These are phyloP conservation scores for Catenaria anguillulae DNA, from an alignment of 371 early-diverging fungal genomes.

Conservation along the genomic window DNA sequence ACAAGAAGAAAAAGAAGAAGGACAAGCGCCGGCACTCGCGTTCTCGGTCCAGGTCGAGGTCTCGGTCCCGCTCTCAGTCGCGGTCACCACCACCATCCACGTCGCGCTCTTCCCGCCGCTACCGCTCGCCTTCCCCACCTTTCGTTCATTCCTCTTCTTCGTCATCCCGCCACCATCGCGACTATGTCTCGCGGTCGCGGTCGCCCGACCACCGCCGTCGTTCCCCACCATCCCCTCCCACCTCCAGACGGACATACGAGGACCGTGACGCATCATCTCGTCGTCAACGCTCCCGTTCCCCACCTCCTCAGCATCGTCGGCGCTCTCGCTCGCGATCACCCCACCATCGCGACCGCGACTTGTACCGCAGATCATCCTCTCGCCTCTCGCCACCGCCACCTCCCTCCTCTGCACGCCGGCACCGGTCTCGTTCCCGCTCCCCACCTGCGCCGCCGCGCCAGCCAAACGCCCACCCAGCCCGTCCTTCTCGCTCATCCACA, in stretches of 20 bases:
- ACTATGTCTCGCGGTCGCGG: neutral
- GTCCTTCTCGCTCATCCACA: neutral
- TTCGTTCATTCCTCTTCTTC: neutral
- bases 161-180: neutral
- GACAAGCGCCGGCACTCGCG: slow-evolving; percentile 21
- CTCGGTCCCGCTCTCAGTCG: neutral
- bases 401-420: too few relatives aligned
- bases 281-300: too few relatives aligned
- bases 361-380: neutral
- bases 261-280: too few relatives aligned
- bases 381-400: too few relatives aligned
- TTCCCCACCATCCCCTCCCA: too few relatives aligned
- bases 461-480: neutral
- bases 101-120: neutral
- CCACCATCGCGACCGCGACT: neutral
- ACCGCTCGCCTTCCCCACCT: neutral
- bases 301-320: neutral
- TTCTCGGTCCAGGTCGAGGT: neutral
- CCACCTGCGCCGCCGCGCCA: neutral
- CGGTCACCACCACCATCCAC: neutral
- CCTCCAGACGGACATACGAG: too few relatives aligned
- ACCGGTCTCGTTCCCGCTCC: neutral
- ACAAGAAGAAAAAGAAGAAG: slow-evolving; percentile 27
- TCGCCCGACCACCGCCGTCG: too few relatives aligned
- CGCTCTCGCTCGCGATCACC: neutral